These are phyloP conservation scores for Candolleomyces eurysporus DNA, from an alignment of 768 basidiomycete species.

Conservation along the genomic window DNA sequence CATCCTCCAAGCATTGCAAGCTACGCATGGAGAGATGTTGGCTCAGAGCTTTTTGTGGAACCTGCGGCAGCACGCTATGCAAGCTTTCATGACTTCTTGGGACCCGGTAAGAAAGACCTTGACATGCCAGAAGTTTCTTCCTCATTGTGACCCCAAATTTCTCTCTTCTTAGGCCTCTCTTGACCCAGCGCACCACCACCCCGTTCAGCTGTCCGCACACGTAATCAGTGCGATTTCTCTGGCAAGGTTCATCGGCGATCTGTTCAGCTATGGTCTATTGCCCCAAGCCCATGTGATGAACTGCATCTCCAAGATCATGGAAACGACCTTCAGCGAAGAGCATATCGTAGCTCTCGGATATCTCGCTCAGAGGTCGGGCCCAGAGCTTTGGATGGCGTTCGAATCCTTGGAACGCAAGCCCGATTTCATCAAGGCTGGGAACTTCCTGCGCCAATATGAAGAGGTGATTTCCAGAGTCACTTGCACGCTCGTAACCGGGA, in stretches of 20 bases:
- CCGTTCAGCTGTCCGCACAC: background rate
- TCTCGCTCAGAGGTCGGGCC: background rate
- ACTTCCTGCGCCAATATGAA: background rate
- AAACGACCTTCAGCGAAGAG: background rate
- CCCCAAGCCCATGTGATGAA: background rate
- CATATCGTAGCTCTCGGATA: slow-evolving; percentile 7
- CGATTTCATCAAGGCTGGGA: no score
- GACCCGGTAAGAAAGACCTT: background rate
- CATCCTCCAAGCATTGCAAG: background rate
- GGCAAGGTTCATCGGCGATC: slow-evolving; percentile 4
- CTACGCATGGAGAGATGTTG: background rate
- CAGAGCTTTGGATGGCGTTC: slow-evolving; percentile 1
- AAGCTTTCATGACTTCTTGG: slow-evolving; percentile 3
- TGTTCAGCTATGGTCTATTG: background rate
- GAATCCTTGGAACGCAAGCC: background rate
- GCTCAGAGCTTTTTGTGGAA: background rate
- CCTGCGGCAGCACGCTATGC: background rate
- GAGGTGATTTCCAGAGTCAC: background rate
- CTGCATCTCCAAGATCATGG: background rate
- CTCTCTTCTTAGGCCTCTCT: background rate
- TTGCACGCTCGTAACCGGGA: background rate
- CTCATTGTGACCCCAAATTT: background rate
- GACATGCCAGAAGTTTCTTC: background rate
- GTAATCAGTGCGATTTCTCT: background rate
- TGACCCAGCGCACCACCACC: background rate